Conservation (phyloP, 1,284 basidiomycete species). For the Fomitopsis palustris region DNA sequence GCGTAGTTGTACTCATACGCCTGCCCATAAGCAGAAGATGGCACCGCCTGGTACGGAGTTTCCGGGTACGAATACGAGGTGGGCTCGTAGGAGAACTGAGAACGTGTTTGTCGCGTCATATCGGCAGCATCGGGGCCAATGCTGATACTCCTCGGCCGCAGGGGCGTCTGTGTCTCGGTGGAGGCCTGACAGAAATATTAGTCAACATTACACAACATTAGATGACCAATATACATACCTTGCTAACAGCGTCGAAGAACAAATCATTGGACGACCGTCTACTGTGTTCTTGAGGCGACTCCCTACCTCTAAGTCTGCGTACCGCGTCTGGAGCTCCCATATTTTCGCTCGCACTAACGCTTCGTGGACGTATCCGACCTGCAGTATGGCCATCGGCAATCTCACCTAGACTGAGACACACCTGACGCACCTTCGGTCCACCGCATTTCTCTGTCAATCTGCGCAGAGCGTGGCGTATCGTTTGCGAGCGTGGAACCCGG, state of each 20-base stretch:
- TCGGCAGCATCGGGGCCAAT: conserved; percentile 17
- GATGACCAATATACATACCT: conserved; percentile 13
- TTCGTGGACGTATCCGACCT: conserved; percentile 23
- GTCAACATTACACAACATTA: background rate
- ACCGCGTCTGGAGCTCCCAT: conserved; percentile 21
- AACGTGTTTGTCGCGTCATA: conserved; percentile 6
- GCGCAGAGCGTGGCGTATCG: background rate
- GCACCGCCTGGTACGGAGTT: conserved; percentile 5
- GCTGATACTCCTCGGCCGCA: conserved; percentile 22
- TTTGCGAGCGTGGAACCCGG: background rate
- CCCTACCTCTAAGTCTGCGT: conserved; percentile 18
- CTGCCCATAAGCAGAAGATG: conserved; percentile 1
- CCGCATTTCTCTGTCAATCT: conserved; percentile 5
- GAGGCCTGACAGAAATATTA: background rate
- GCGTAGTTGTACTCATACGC: conserved; percentile 5
- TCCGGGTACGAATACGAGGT: conserved; percentile 13
- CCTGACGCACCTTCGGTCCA: conserved; percentile 4
- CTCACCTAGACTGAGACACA: background rate
- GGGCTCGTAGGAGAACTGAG: conserved; percentile 10
- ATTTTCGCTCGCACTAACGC: conserved; percentile 26
- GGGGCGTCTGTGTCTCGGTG: conserved; percentile 18
- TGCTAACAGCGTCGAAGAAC: conserved; percentile 25
- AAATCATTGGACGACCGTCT: conserved; percentile 22
- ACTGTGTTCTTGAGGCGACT: conserved; percentile 26
- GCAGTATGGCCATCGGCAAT: background rate